Base-by-base conservation (phyloP, 345 rosid species). In the Ceriops tagal region DNA sequence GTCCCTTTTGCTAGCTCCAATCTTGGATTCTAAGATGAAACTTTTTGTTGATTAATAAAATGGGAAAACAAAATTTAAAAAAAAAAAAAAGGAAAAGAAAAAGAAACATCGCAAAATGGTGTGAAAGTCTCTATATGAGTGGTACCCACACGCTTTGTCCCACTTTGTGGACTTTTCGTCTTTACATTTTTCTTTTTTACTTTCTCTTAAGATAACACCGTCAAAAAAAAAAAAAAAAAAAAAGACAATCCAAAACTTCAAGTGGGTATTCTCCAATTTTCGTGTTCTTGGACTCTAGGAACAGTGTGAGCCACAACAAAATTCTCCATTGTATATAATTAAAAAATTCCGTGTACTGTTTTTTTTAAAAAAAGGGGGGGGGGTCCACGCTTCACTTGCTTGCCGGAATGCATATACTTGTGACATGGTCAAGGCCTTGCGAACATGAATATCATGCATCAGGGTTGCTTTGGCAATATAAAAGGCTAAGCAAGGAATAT, bases 111-210 rank as follows among this genome's bases (percentile, higher is more conserved):
- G 18, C 37, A 63, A 69, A 73, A 64, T 52, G 57, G 66, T 53
- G 80, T 49, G 59, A 73, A 80, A 73, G 83, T 77, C 68, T 67
- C 75, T 70, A 71, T 77, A 66, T 69, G 75, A 72, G 65, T 2
- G 49, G 49, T 3, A 43, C 16, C 73, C 73, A 64, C 78, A 66
- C 82, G 78, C 81, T 61, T 73, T 78, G 84, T 77, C 83, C 82
- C 86, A 70, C 84, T 62, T 47, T 66, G 79, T 73, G 84, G 83
- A 80, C 84, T 80, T 80, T 73, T 58, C 62, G 28, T 43, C 35
- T 4, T 28, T 39, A 34, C 56, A 59, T 13, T 43, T 63, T 61
- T 65, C 53, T 30, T 69, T 69, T n/a, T n/a, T n/a, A n/a, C 47
- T 13, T 65, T 57, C 21, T 13, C 13, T 43, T 20, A 51, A 62